Base-by-base conservation (phyloP, 1,284 basidiomycete genomes). In the Tylopilus sp. region DNA sequence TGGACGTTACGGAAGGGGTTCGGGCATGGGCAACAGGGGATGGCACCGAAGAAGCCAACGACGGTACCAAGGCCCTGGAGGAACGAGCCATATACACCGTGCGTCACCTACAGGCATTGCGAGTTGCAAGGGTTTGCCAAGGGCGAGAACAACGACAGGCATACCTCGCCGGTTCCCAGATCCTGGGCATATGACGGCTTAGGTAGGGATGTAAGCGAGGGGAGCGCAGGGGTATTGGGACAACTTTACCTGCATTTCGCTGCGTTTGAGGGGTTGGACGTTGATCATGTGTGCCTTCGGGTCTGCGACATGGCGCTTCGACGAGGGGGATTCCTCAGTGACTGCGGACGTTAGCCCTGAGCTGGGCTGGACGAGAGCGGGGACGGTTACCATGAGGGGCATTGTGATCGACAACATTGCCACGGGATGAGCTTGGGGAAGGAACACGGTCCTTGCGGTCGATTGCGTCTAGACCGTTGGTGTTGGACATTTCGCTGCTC, bases 141-240 rank as follows among this genome's bases (percentile, higher is more conserved):
- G 18, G 19, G n/a, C 10, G 34, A 23, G n/a, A 18, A 19, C 43
- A 30, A 34, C 43, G 46, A 31, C 21, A 25, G 39, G 51, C 68
- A 30, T 34, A 77, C 76, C 64, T 85, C 81, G 19, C 73, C 72
- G 15, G 81, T 76, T 41, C 91, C 92, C 46, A 94, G 70, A 67
- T 94, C 90, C 69, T 96, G 91, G 2, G 92, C 84, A 66, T 96
- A 95, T 0, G 89, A 92, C 6, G 87, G 90, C 86, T 89, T 56
- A 25, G 47, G 7, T 12, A 23, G 38, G 46, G 31, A 41, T 37
- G 49, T 70, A 59, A 51, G 39, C 31, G 37, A 21, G 23, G 31
- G 13, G 38, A 36, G 31, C 28, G 13, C 13, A 19, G 19, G 11
- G 19, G 9, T 26, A 67, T 72, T 18, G 29, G 2, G 18, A 15